Conservation (phyloP, 176 grass and related monocot species). For the Pharus latifolius region DNA sequence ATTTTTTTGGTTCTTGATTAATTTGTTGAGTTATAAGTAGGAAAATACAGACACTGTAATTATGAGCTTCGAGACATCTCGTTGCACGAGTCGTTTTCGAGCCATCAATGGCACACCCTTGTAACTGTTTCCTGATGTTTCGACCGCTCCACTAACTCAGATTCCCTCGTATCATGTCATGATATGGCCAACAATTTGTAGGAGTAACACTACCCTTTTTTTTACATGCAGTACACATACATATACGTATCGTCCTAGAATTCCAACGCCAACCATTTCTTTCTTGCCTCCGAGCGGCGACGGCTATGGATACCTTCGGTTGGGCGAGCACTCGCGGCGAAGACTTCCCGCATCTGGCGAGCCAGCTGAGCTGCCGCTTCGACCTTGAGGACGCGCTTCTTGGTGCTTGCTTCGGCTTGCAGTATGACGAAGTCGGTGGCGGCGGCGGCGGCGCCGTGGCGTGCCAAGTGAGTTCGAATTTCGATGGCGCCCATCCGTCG, state of each 20-base stretch:
- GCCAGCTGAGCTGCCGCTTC: slow-evolving; percentile 12
- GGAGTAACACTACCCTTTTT: background rate
- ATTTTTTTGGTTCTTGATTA: background rate
- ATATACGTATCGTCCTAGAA: slow-evolving; percentile 19
- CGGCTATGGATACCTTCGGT: slow-evolving; percentile 34
- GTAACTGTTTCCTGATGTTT: slow-evolving; percentile 25
- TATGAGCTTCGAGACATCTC: slow-evolving; percentile 24
- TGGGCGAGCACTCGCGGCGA: slow-evolving; percentile 23
- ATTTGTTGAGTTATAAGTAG: background rate
- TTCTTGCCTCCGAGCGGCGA: background rate
- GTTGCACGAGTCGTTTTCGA: slow-evolving; percentile 17
- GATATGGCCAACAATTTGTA: background rate
- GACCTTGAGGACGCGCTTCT: slow-evolving; percentile 40
- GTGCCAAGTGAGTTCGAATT: slow-evolving; percentile 8
- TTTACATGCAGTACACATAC: slow-evolving; percentile 3
- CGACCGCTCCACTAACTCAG: background rate
- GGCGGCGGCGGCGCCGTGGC: background rate
- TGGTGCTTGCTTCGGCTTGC: slow-evolving; percentile 18
- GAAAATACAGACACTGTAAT: background rate
- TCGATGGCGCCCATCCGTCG: background rate
- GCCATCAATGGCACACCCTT: slow-evolving; percentile 22
- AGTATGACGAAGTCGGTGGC: background rate
- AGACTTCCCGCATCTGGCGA: background rate
- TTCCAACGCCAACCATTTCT: slow-evolving; percentile 9
- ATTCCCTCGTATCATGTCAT: slow-evolving; percentile 11